Evolutionary conservation across 2,329 filamentous ascomycete species (phyloP).

Genomic region (Nemania serpens): DNA sequence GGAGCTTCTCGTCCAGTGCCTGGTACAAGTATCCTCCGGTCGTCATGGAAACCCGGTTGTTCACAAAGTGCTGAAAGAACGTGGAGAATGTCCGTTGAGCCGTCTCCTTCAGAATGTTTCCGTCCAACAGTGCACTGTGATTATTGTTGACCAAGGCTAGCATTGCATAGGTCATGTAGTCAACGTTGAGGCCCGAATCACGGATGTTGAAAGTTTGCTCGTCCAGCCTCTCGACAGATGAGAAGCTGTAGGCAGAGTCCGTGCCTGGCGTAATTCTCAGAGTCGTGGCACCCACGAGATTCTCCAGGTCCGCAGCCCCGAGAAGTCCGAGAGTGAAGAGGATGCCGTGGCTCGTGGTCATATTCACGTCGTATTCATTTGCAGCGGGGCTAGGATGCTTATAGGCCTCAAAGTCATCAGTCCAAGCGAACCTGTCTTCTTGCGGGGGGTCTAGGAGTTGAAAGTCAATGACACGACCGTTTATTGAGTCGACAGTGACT

Average conservation of each 20-base stretch:
- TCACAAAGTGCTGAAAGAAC: constrained; percentile 10
- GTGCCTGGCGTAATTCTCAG: too few species aligned
- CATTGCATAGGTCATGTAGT: constrained; percentile 15
- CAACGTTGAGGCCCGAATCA: constrained; percentile 2
- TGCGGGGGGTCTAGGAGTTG: neutral
- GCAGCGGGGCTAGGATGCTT: neutral
- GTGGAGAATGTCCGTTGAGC: constrained; percentile 2
- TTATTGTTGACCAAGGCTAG: neutral
- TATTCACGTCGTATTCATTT: neutral
- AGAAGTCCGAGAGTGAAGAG: constrained; percentile 6
- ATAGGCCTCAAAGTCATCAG: neutral
- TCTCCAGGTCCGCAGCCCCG: constrained; percentile 3
- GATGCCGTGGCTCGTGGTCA: constrained; percentile 7
- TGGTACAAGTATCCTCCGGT: constrained; percentile 1
- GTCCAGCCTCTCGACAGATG: neutral
- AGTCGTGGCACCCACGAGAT: constrained; percentile 1
- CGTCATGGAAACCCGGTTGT: constrained; percentile 1
- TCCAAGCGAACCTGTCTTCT: neutral
- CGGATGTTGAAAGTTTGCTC: constrained; percentile 12
- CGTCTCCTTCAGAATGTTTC: neutral
- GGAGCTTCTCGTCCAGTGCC: neutral
- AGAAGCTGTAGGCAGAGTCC: neutral
- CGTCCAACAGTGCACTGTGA: constrained; percentile 3
- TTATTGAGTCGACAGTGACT: constrained; percentile 1
- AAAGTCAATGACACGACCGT: constrained; percentile 1